Evolutionary conservation across 176 grass and related monocot genomes (phyloP).

Genomic region (Oryza longistaminata): DNA sequence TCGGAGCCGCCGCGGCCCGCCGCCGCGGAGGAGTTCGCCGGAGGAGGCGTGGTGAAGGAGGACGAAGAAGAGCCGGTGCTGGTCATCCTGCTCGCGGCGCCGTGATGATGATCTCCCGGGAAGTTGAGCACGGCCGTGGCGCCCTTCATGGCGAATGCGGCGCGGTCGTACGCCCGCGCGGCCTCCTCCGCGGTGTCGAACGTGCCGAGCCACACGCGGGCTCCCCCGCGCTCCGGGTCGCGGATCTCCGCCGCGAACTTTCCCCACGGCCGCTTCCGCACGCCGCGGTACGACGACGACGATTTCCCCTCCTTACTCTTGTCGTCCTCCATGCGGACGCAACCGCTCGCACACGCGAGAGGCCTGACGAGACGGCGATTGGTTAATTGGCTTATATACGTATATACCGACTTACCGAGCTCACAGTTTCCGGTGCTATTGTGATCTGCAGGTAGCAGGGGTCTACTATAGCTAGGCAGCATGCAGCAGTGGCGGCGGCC

Average conservation of each 20-base stretch:
- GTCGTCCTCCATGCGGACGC: constrained; percentile 38
- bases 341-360: not conserved
- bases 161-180: constrained; percentile 74
- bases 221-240: constrained; percentile 60
- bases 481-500: not conserved
- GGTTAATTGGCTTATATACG: no score
- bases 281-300: constrained; percentile 56
- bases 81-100: constrained; percentile 22
- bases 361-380: not conserved
- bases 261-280: constrained; percentile 76
- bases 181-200: constrained; percentile 84
- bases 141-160: constrained; percentile 67
- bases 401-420: not conserved
- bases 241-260: constrained; percentile 84
- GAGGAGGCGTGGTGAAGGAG: constrained; percentile 6
- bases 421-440: not conserved
- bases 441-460: not conserved
- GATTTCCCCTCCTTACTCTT: constrained; percentile 43
- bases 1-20: not conserved
- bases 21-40: not conserved
- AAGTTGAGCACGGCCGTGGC: constrained; percentile 78
- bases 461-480: not conserved
- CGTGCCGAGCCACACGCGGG: constrained; percentile 78
- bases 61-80: constrained; percentile 31
- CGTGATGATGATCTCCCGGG: constrained; percentile 10